A percentile compares a stretch with the other conserved stretches of the same genome.
Conservation (phyloP, 2,329 filamentous ascomycete genomes). For the Macroventuria anomochaeta region DNA sequence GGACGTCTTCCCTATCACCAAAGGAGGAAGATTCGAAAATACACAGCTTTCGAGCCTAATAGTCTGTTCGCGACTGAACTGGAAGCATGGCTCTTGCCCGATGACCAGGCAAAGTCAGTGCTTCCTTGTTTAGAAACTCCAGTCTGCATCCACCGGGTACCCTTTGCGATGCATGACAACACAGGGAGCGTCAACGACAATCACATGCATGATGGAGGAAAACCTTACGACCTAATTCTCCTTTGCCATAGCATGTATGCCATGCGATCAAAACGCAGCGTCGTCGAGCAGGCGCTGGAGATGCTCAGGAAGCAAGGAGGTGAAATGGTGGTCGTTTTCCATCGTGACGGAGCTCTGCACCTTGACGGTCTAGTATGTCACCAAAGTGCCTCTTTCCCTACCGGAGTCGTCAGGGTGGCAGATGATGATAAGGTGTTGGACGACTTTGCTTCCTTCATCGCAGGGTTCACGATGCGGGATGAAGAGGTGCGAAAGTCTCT, state of each 20-base stretch:
- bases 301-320: conserved; percentile 54
- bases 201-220: conserved; percentile 23
- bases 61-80: conserved; percentile 54
- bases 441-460: conserved; percentile 61
- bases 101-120: conserved; percentile 37
- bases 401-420: conserved; percentile 52
- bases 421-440: conserved; percentile 58
- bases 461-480: conserved; percentile 53
- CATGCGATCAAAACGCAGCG: conserved; percentile 57
- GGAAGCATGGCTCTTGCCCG: conserved; percentile 51
- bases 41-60: conserved; percentile 64
- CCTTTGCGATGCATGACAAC: conserved; percentile 47
- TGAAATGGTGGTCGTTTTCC: conserved; percentile 62
- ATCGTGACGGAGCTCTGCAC: conserved; percentile 56
- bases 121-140: conserved; percentile 53
- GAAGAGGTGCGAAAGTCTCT: conserved; percentile 27
- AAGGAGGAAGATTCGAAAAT: conserved; percentile 56
- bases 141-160: conserved; percentile 49
- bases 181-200: not conserved
- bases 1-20: conserved; percentile 54
- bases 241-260: conserved; percentile 72
- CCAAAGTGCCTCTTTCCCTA: conserved; percentile 56
- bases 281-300: conserved; percentile 56
- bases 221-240: conserved; percentile 63
- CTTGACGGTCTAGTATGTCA: conserved; percentile 59